Base-by-base conservation (phyloP, 2,329 filamentous ascomycete species). In the Diplodia corticola region DNA sequence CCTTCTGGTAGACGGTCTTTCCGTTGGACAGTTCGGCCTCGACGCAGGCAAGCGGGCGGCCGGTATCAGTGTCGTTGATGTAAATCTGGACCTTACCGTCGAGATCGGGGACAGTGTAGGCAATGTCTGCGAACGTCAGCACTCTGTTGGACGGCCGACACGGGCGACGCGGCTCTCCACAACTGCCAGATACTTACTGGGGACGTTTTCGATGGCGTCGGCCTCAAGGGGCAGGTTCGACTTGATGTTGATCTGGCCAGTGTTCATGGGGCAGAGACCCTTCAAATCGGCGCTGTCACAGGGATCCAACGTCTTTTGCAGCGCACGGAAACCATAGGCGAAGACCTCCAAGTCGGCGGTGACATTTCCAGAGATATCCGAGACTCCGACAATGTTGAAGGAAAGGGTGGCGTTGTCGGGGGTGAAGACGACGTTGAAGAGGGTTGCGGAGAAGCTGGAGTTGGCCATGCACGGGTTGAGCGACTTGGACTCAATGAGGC, bases 191-290 rank as follows among this genome's bases (percentile, higher is more conserved):
- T 28, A 75, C 81, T 70, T 77, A 84, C 85, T 87, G 67, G 93
- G 93, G 73, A 98, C 88, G 64, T 86, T 78, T 26, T 81, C 79
- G 67, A 91, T 80, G 46, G 90, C 86, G 28, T 83, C 80, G 57
- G 95, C 80, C 2, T 81, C 77, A 26, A 77, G 72, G 63, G 73
- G 70, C 40, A 94, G 76, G 73, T 90, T 91, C 74, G 92, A 92
- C 61, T 86, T 84, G 73, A 96, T 85, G 65, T 90, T 86, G 75
- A 97, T 89, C 72, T 91, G 89, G 70, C 92, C 93, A 9, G 92
- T 87, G 69, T 88, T 90, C 93, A 97, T 96, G 67, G 93, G 93
- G 79, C 94, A 98, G 73, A 97, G 85, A 77, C 92, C 92, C 68
- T 96, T 83, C 37, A 83, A 77, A 46, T 79, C 76, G 69, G 86